Base-by-base conservation (phyloP, 352 stramenopile species). In the Phytophthora constricta region DNA sequence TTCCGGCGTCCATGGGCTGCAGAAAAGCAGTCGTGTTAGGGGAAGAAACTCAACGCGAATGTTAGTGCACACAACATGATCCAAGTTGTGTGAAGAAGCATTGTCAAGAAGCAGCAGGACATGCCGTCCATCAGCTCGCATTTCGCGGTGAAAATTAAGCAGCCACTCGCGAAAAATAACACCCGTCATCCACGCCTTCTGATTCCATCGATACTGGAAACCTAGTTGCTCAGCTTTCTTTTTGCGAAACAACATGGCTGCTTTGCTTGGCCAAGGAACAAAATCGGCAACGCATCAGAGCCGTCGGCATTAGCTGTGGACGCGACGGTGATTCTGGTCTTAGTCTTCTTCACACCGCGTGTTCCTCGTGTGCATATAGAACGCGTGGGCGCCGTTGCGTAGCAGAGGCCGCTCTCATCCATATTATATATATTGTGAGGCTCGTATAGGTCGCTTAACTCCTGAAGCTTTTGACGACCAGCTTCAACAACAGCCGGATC, bases 111-210 rank as follows among this genome's bases (percentile, higher is more conserved):
- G 34, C n/a, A 67, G 10, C 10, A 67, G 14, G 14, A 60, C 58
- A 8, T 11, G 22, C 7, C 22, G 28, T 7, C 43, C 43, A 5
- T n/a, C 11, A 25, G 50, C 43, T 5, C 51, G 60, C 43, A 68
- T 62, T 5, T 56, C 26, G 8, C 51, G 43, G 9, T 62, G 42
- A 0, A 57, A 23, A 10, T 61, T 62, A 20, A 47, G 51, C 7
- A 65, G 25, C 47, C 46, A 65, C 13, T 65, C 58, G 4, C 41
- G 34, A 27, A 46, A 65, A 4, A 65, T 13, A 16, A 0, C 23
- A 49, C 41, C 20, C n/a, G 52, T 62, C 51, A 68, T 62, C 51
- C 45, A 68, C 14, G 28, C 46, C 5, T 68, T 68, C 19, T 68
- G 9, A 22, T 58, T 63, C 5, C 26, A 2, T 26, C 23, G 31